phyloP scores from a whole-genome alignment of 345 rosid species.

The Corchorus capsularis region DNA sequence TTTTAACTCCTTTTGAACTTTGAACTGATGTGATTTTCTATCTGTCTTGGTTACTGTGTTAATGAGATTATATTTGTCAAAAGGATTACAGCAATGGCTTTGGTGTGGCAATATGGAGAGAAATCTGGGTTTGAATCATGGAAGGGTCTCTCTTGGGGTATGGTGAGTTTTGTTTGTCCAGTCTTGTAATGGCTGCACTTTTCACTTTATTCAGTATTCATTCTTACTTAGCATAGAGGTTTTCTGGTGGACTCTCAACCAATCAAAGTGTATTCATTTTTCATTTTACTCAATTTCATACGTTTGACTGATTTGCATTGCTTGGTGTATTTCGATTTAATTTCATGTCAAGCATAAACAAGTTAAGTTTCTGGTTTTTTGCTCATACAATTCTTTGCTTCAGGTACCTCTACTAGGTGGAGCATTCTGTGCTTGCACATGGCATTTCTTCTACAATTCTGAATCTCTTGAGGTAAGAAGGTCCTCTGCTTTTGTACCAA shows the following conservation, averaged over 20 bases:
- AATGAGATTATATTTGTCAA: slow-evolving; percentile 11
- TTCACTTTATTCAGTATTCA: not conserved
- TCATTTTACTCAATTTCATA: not conserved
- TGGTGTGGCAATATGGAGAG: slow-evolving; percentile 98
- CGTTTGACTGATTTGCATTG: not conserved
- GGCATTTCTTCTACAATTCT: slow-evolving; percentile 96
- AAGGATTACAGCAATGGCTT: slow-evolving; percentile 89
- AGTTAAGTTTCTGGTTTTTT: not conserved
- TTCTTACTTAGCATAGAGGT: not conserved
- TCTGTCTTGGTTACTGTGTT: not conserved
- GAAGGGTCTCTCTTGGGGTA: slow-evolving; percentile 98
- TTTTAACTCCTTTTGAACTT: slow-evolving; percentile 5
- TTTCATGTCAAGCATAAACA: not conserved
- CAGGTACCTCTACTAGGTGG: slow-evolving; percentile 96
- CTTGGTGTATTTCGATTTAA: not conserved
- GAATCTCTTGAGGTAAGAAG: slow-evolving; percentile 85
- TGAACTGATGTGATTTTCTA: not conserved
- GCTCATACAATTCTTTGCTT: slow-evolving; percentile 21
- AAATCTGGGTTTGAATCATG: slow-evolving; percentile 81
- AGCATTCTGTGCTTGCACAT: slow-evolving; percentile 94
- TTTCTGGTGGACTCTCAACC: not conserved
- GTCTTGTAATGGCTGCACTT: not conserved
- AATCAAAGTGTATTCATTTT: not conserved
- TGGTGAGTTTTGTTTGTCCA: slow-evolving; percentile 54
- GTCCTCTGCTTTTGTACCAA: not conserved